phyloP scores from a whole-genome alignment of 2,329 filamentous ascomycete genomes.

The Calonectria montana region DNA sequence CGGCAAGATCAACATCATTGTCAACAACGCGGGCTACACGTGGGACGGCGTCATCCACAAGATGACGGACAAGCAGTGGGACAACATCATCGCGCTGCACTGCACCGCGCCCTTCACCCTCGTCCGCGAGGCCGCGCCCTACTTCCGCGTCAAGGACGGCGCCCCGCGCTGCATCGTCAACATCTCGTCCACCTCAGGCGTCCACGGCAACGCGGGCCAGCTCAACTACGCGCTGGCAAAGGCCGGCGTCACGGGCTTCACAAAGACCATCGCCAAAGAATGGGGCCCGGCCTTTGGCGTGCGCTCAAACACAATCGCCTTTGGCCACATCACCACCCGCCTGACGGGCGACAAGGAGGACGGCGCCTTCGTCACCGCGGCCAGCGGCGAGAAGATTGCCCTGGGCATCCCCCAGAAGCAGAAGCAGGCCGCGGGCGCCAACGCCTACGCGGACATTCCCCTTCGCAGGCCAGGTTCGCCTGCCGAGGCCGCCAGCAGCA shows the following conservation, averaged over 20 bases:
- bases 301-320: conserved; percentile 84
- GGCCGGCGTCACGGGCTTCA: conserved; percentile 83
- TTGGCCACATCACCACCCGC: conserved; percentile 83
- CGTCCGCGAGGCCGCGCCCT: conserved; percentile 81
- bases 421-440: conserved; percentile 53
- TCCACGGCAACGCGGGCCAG: conserved; percentile 92
- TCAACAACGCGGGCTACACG: conserved; percentile 93
- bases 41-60: conserved; percentile 96
- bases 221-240: conserved; percentile 90
- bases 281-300: conserved; percentile 90
- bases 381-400: conserved; percentile 79
- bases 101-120: conserved; percentile 88
- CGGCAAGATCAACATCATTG: conserved; percentile 90
- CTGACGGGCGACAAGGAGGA: conserved; percentile 87
- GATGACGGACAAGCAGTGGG: conserved; percentile 92
- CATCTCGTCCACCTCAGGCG: conserved; percentile 83
- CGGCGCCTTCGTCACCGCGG: conserved; percentile 81
- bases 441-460: conserved; percentile 76
- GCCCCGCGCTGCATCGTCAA: conserved; percentile 84
- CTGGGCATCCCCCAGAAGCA: conserved; percentile 78
- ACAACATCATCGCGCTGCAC: conserved; percentile 86
- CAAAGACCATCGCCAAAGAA: conserved; percentile 91
- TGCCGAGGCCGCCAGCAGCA: conserved; percentile 81
- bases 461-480: conserved; percentile 81
- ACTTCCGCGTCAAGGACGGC: conserved; percentile 88